Evolutionary conservation across 164 flowering plant genomes (phyloP), one percentile per base, ranked within the genome.

Genomic region (Stephania yunnanensis): DNA sequence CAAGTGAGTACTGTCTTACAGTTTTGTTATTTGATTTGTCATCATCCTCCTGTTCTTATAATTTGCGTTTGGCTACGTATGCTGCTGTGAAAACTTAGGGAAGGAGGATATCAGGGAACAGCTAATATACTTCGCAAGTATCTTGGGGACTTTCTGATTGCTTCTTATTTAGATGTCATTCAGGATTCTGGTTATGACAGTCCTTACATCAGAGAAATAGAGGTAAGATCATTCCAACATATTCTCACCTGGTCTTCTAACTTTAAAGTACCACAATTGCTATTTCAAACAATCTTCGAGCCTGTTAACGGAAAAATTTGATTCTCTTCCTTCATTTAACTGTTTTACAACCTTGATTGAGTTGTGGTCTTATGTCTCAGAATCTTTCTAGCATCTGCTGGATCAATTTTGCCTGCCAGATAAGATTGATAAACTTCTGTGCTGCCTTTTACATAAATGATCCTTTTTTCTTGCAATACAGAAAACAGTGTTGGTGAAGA

Each of bases 71-170:
- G 4, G 13, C 13, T 48, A 12, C 53, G 42, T 36, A 36, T 36
- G 42, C 42, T 4, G 42, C 42, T 36, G 42, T 36, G 42, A 36
- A 36, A 36, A 72, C 75, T 36, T 71, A 95, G 99, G 86, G 84
- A 84, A 77, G 97, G 98, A 66, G 86, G 73, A 76, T 92, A 91
- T 78, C 77, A 86, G 46, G 65, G 79, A 31, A 81, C 81, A 15
- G 70, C 78, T 68, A 91, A 90, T 82, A 82, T 92, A 73, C 92
- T 95, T 29, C 90, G 98, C 71, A 92, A 91, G 81, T 93, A 89
- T 86, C 89, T 95, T 69, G 98, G 99, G 55, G 99, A 95, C 84
- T 81, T 88, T 80, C 69, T 95, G 29, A 92, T 95, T 80, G 93
- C 94, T 78, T 90, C 94, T 55, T 95, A 95, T 84, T 78, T 90